These are phyloP conservation scores for Wickerhamiella lipophila DNA, from an alignment of 805 yeast species.

Conservation along the genomic window DNA sequence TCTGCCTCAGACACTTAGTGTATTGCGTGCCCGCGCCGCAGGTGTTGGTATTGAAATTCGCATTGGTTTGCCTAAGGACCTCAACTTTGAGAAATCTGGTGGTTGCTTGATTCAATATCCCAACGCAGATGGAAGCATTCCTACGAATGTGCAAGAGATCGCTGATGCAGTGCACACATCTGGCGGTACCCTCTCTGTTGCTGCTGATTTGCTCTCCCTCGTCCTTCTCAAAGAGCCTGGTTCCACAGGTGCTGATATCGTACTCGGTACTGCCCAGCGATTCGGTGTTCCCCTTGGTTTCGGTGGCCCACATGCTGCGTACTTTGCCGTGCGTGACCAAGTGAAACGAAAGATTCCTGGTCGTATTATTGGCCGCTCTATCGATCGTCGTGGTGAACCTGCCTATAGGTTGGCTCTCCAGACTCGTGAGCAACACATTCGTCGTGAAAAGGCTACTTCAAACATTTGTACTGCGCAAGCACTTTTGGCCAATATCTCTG, in stretches of 20 bases:
- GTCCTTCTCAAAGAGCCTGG: conserved; percentile 77
- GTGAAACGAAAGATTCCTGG: conserved; percentile 93
- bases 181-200: conserved; percentile 70
- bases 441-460: conserved; percentile 94
- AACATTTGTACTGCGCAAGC: conserved; percentile 98
- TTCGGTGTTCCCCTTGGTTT: conserved; percentile 96
- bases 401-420: conserved; percentile 89
- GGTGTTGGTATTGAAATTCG: conserved; percentile 58
- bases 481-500: conserved; percentile 83
- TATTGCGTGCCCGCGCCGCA: conserved; percentile 63
- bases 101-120: conserved; percentile 91
- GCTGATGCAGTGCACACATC: conserved; percentile 53
- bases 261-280: conserved; percentile 83
- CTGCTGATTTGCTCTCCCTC: conserved; percentile 85
- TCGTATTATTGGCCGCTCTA: conserved; percentile 82
- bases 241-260: conserved; percentile 82
- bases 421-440: conserved; percentile 96
- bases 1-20: conserved; percentile 78
- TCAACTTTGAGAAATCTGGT: conserved; percentile 37
- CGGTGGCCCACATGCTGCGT: conserved; percentile 99
- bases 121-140: conserved; percentile 62
- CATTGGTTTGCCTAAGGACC: conserved; percentile 32
- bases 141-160: conserved; percentile 38
- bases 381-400: conserved; percentile 79
- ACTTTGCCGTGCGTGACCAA: conserved; percentile 72